Conservation (phyloP, 139 green algal species). For the Closterium sp. region DNA sequence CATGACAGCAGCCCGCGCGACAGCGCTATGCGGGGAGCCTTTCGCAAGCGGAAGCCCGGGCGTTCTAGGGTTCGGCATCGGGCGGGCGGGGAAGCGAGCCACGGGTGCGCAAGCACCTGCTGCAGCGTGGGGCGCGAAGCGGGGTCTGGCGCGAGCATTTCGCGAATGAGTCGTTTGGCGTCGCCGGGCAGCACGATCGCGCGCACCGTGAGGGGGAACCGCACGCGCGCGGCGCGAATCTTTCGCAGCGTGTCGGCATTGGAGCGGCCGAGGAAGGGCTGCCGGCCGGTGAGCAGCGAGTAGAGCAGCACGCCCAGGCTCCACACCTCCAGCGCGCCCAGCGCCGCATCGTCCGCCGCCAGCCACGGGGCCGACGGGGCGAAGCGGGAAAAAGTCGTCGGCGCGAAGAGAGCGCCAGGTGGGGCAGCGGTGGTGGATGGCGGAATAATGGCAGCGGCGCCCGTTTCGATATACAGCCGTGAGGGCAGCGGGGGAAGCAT, state of each 20-base stretch:
- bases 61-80: neutral
- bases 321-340: constrained; percentile 5
- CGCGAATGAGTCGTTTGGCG: neutral
- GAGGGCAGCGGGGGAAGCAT: neutral
- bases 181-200: neutral
- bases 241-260: neutral
- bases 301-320: constrained; percentile 9
- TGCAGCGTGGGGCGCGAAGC: neutral
- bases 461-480: neutral
- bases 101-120: neutral
- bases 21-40: neutral
- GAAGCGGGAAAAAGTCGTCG: neutral
- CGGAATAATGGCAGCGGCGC: neutral
- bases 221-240: neutral
- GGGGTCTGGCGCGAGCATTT: neutral
- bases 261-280: neutral
- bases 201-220: neutral
- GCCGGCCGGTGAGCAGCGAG: constrained; percentile 3
- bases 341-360: neutral
- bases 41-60: neutral
- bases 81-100: neutral
- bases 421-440: too few relatives aligned
- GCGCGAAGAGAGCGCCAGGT: neutral
- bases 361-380: neutral
- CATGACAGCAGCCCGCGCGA: neutral